Conservation (phyloP, 164 flowering plant genomes). For the Vitis amurensis region DNA sequence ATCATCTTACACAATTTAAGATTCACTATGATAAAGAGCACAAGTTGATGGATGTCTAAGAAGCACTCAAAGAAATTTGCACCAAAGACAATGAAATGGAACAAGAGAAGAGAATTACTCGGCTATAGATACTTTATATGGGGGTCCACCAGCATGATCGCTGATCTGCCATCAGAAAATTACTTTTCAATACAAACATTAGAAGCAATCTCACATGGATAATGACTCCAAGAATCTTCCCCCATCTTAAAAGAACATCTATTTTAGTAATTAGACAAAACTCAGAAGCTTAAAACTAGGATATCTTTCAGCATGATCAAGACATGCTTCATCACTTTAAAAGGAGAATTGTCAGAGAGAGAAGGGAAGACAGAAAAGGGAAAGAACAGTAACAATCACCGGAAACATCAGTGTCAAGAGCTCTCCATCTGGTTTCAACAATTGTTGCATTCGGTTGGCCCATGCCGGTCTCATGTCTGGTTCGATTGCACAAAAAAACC, state of each 20-base stretch:
- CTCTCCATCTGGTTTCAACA: slow-evolving; percentile 83
- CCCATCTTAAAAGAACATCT: too few relatives aligned
- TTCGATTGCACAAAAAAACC: slow-evolving; percentile 88
- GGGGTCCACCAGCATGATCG: slow-evolving; percentile 77
- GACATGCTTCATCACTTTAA: too few relatives aligned
- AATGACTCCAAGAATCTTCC: too few relatives aligned
- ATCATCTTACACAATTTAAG: too few relatives aligned
- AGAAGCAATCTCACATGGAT: background rate
- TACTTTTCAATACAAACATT: background rate
- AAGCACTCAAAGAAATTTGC: too few relatives aligned
- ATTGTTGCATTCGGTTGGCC: slow-evolving; percentile 48
- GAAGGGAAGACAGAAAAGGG: too few relatives aligned
- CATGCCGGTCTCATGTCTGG: slow-evolving; percentile 65
- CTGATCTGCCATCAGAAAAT: slow-evolving; percentile 45
- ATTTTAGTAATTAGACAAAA: too few relatives aligned
- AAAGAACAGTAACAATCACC: slow-evolving; percentile 27
- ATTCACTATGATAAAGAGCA: too few relatives aligned
- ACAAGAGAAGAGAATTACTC: slow-evolving; percentile 44
- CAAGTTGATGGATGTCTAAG: too few relatives aligned
- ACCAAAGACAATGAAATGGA: background rate
- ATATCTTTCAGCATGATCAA: too few relatives aligned
- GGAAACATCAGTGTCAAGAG: slow-evolving; percentile 89
- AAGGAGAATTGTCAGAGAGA: too few relatives aligned
- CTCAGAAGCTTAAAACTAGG: too few relatives aligned
- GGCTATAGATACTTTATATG: slow-evolving; percentile 63